These are phyloP conservation scores for Evansstolkia leycettana DNA, from an alignment of 495 filamentous ascomycete genomes.

Conservation along the genomic window DNA sequence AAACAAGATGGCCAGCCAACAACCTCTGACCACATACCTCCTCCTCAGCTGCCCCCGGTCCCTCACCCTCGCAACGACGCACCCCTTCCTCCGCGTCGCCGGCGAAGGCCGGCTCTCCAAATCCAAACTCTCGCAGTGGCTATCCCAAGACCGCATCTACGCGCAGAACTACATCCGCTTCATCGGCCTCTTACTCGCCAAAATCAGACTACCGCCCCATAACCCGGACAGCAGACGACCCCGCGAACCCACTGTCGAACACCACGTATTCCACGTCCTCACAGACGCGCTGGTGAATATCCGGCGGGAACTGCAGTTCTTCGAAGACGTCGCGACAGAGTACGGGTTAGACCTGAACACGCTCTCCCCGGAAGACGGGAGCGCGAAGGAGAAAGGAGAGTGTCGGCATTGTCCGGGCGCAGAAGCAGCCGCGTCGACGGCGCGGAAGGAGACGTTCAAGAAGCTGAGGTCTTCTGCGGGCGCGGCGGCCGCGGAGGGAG, in stretches of 20 bases:
- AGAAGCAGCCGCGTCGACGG: no score
- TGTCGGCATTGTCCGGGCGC: no score
- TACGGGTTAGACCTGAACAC: conserved; percentile 46
- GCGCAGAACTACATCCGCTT: conserved; percentile 61
- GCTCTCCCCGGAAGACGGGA: conserved; percentile 4
- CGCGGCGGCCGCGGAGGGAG: conserved; percentile 10
- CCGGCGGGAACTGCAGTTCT: conserved; percentile 53
- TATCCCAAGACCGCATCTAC: conserved; percentile 66
- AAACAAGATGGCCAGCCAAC: conserved; percentile 13
- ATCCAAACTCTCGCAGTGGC: conserved; percentile 48
- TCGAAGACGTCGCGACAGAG: conserved; percentile 48
- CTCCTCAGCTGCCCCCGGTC: conserved; percentile 15
- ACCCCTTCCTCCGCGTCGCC: conserved; percentile 56
- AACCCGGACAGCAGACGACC: conserved; percentile 12
- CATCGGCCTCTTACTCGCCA: conserved; percentile 51
- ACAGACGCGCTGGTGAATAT: conserved; percentile 55
- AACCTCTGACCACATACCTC: conserved; percentile 20
- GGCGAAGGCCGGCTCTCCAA: conserved; percentile 49
- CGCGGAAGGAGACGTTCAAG: no score
- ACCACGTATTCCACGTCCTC: conserved; percentile 44
- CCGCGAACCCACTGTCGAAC: conserved; percentile 14
- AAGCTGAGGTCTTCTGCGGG: neutral
- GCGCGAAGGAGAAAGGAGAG: neutral
- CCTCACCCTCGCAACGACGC: conserved; percentile 46
- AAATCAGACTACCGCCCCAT: conserved; percentile 42